Evolutionary conservation across 257 asterid species (phyloP).

Genomic region (Jaltomata sinuosa): DNA sequence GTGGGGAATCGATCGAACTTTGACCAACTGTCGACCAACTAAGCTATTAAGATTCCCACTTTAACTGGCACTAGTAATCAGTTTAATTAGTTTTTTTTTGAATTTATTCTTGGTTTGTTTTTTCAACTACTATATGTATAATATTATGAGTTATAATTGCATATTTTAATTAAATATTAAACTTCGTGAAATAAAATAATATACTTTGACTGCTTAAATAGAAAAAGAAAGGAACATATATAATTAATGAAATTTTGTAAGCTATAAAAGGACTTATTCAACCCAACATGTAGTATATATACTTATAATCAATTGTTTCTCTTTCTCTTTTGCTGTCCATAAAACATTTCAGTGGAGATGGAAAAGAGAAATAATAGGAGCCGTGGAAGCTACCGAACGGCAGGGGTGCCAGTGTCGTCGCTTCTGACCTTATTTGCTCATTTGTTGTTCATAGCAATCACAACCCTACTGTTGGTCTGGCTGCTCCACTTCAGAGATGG

Average conservation of each 20-base stretch:
- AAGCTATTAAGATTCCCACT: too few relatives aligned
- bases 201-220: not conserved
- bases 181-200: not conserved
- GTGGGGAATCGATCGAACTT: too few relatives aligned
- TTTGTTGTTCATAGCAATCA: not conserved
- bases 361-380: not conserved
- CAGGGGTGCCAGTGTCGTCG: not conserved
- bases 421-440: not conserved
- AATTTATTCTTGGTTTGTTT: too few relatives aligned
- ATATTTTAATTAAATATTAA: too few relatives aligned
- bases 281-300: not conserved
- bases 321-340: not conserved
- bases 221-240: not conserved
- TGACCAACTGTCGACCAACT: too few relatives aligned
- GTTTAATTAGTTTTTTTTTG: too few relatives aligned
- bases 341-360: not conserved
- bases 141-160: too few relatives aligned
- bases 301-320: not conserved
- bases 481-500: not conserved
- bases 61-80: too few relatives aligned
- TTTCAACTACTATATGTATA: too few relatives aligned
- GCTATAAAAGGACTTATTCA: not conserved
- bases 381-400: not conserved
- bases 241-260: not conserved
- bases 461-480: not conserved